A percentile compares a stretch with the other conserved stretches of the same genome.
phyloP scores from a whole-genome alignment of 208 protist genomes.

The Naegleria lovaniensis region DNA sequence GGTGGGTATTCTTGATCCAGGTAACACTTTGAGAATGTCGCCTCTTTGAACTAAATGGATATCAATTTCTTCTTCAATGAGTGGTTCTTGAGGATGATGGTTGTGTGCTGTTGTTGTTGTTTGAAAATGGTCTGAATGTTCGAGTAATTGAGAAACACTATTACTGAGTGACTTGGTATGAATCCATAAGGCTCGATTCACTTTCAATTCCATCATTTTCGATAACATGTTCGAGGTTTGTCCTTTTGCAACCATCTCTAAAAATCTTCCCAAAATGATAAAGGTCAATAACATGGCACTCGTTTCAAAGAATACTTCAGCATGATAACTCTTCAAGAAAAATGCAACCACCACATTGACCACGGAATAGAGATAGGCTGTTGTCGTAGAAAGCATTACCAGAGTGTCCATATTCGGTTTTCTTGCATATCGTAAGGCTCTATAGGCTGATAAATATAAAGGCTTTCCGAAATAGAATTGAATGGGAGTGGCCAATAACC shows the following conservation, averaged over 20 bases:
- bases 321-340: not conserved
- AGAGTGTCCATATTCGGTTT: not conserved
- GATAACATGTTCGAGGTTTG: conserved; percentile 74
- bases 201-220: conserved; percentile 64
- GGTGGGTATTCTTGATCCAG: conserved; percentile 72
- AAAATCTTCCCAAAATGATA: conserved; percentile 83
- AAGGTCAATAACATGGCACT: conserved; percentile 84
- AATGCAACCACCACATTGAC: not conserved
- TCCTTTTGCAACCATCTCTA: conserved; percentile 83
- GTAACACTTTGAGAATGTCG: conserved; percentile 66
- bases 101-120: too few species aligned
- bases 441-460: not conserved
- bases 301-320: conserved; percentile 85
- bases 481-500: not conserved
- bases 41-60: conserved; percentile 50
- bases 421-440: not conserved
- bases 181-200: not conserved
- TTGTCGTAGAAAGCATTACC: not conserved
- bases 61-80: conserved; percentile 41
- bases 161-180: not conserved
- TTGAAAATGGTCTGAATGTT: not conserved
- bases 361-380: conserved; percentile 3
- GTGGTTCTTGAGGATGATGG: too few species aligned
- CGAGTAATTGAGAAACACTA: not conserved
- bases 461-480: not conserved